These are phyloP conservation scores for Penicillium waksmanii DNA, from an alignment of 495 filamentous ascomycete species.

Conservation along the genomic window DNA sequence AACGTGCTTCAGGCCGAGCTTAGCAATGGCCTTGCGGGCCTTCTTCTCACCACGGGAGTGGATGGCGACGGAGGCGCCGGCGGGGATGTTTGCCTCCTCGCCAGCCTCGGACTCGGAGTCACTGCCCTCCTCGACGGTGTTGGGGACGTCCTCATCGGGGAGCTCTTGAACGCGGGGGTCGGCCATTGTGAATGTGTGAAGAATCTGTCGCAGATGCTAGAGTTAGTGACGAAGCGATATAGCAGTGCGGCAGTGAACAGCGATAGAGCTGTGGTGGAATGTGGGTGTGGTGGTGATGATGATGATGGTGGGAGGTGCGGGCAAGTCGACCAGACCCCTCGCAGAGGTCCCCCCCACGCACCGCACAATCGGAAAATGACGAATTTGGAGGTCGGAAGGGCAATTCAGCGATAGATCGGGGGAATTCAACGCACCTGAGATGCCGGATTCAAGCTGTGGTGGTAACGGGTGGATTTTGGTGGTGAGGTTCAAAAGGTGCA, in stretches of 20 bases:
- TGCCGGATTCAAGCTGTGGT: slow-evolving; percentile 39
- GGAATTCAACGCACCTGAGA: slow-evolving; percentile 44
- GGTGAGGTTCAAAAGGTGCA: slow-evolving; percentile 43
- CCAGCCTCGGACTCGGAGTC: slow-evolving; percentile 77
- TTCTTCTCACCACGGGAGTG: slow-evolving; percentile 99
- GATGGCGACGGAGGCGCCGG: slow-evolving; percentile 82
- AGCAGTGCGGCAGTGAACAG: neutral
- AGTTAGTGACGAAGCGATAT: too few relatives aligned
- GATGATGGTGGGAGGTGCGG: slow-evolving; percentile 22
- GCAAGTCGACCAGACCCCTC: slow-evolving; percentile 2
- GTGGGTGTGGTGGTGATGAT: slow-evolving; percentile 9
- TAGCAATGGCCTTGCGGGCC: slow-evolving; percentile 96
- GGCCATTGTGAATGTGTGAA: slow-evolving; percentile 71
- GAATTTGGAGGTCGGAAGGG: slow-evolving; percentile 31
- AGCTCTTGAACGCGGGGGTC: slow-evolving; percentile 98
- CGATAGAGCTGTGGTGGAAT: neutral
- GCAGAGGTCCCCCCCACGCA: neutral
- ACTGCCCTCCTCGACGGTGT: slow-evolving; percentile 79
- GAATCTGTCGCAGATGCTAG: neutral
- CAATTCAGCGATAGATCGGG: slow-evolving; percentile 17
- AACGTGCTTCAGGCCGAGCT: slow-evolving; percentile 95
- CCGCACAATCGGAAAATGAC: slow-evolving; percentile 34
- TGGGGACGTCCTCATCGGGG: slow-evolving; percentile 76
- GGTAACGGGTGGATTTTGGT: slow-evolving; percentile 44
- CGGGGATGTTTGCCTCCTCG: slow-evolving; percentile 75